A percentile compares a stretch with the other conserved stretches of the same genome.
These are phyloP conservation scores for Colletotrichum chlorophyti DNA, from an alignment of 2,329 filamentous ascomycete genomes.

Conservation along the genomic window DNA sequence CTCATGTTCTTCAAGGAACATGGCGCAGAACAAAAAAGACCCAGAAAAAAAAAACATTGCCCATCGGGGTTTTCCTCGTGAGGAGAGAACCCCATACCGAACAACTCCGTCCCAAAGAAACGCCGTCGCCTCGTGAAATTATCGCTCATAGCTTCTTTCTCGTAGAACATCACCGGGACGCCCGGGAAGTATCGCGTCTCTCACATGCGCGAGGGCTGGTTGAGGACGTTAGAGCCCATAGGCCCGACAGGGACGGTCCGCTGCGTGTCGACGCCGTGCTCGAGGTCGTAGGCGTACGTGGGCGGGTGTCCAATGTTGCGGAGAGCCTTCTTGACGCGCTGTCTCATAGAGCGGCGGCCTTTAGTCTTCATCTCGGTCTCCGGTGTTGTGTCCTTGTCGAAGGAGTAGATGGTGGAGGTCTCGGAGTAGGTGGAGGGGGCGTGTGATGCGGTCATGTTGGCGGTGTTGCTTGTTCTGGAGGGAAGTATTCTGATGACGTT, in stretches of 20 bases:
- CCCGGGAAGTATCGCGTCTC: neutral
- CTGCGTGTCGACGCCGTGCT: constrained; percentile 14
- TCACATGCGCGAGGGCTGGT: constrained; percentile 20
- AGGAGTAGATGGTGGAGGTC: constrained; percentile 23
- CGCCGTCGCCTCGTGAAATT: constrained; percentile 7
- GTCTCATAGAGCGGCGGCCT: constrained; percentile 13
- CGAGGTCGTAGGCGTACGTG: constrained; percentile 24
- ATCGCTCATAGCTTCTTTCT: neutral
- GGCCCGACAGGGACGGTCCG: constrained; percentile 13
- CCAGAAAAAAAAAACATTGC: neutral
- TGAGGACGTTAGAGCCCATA: constrained; percentile 20
- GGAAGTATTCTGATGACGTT: neutral
- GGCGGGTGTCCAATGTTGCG: constrained; percentile 21
- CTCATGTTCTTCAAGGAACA: neutral
- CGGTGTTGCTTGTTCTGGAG: neutral
- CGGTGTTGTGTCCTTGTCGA: constrained; percentile 8
- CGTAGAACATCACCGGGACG: too few relatives aligned
- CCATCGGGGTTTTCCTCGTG: neutral
- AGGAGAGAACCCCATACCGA: neutral
- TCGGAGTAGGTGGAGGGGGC: constrained; percentile 16
- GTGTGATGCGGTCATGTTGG: constrained; percentile 11
- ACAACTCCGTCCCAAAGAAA: constrained; percentile 2
- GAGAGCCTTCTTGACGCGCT: constrained; percentile 18
- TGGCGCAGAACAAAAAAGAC: too few relatives aligned
- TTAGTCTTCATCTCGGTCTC: constrained; percentile 7